Conservation (phyloP, 1,284 basidiomycete species). For the Trametes polyzona region DNA sequence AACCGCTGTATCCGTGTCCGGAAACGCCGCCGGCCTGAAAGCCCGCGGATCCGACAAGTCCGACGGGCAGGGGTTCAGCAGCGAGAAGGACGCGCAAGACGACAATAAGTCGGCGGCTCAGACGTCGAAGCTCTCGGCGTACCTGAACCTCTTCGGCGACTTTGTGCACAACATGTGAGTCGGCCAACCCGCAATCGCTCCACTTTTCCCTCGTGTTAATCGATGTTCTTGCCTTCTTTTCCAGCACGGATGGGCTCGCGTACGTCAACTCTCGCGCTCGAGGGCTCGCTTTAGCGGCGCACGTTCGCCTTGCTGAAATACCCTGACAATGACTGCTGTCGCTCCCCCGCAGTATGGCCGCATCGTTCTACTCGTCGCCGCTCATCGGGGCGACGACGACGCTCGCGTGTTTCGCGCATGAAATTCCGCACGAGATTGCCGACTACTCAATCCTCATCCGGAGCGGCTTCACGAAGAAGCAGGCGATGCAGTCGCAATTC, state of each 20-base stretch:
- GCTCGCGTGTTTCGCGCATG: conserved; percentile 89
- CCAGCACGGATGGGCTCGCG: conserved; percentile 85
- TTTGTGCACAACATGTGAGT: conserved; percentile 86
- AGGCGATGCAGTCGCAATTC: conserved; percentile 92
- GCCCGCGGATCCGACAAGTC: conserved; percentile 33
- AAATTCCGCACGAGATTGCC: conserved; percentile 91
- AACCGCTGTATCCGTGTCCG: conserved; percentile 40
- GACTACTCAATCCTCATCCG: conserved; percentile 90
- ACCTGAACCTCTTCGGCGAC: conserved; percentile 89
- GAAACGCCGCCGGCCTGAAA: conserved; percentile 38
- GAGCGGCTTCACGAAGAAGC: conserved; percentile 85
- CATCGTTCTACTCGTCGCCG: conserved; percentile 88
- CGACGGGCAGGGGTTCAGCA: conserved; percentile 21
- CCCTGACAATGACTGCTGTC: too few relatives aligned
- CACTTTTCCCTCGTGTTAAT: conserved; percentile 16
- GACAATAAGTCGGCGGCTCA: conserved; percentile 39
- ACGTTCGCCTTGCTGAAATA: conserved; percentile 24
- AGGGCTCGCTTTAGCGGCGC: conserved; percentile 12
- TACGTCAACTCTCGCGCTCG: conserved; percentile 47
- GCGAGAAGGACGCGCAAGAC: conserved; percentile 23
- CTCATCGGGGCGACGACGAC: conserved; percentile 90
- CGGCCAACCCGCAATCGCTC: too few relatives aligned
- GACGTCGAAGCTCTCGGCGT: conserved; percentile 83
- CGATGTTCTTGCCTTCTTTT: conserved; percentile 4
- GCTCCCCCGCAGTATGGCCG: conserved; percentile 69